These are phyloP conservation scores for Flammula alnicola DNA, from an alignment of 1,284 basidiomycete genomes.

Conservation along the genomic window DNA sequence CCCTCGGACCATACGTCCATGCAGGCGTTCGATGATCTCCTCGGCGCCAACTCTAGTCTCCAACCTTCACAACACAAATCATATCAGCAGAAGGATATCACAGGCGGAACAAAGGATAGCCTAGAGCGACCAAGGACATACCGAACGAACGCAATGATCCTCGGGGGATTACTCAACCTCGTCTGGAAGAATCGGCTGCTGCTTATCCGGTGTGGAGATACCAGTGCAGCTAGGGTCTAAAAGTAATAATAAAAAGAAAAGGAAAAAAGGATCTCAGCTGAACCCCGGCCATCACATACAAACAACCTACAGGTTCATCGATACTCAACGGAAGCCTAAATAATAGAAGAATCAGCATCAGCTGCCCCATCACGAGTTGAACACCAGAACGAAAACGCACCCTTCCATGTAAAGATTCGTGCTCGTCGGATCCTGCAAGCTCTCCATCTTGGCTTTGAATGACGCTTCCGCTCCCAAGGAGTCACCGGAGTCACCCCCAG, in stretches of 20 bases:
- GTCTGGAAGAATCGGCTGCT: conserved; percentile 78
- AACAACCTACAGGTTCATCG: conserved; percentile 45
- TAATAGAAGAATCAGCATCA: conserved; percentile 1
- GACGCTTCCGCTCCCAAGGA: conserved; percentile 42
- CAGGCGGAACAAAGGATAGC: no score
- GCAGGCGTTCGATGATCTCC: conserved; percentile 71
- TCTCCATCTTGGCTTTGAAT: conserved; percentile 77
- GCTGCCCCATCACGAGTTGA: background rate
- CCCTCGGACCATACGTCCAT: conserved; percentile 77
- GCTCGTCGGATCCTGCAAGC: conserved; percentile 59
- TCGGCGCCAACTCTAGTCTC: conserved; percentile 70
- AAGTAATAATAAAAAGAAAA: background rate
- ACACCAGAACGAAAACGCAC: conserved; percentile 34
- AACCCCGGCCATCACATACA: background rate
- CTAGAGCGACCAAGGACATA: conserved; percentile 33
- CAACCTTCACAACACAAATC: conserved; percentile 45
- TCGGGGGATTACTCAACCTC: conserved; percentile 69
- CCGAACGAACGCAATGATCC: conserved; percentile 79
- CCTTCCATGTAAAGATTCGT: conserved; percentile 81
- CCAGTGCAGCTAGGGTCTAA: conserved; percentile 61
- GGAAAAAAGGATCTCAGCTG: background rate
- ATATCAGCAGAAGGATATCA: conserved; percentile 4
- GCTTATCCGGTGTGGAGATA: conserved; percentile 67
- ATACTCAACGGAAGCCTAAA: conserved; percentile 63
- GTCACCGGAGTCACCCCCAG: conserved; percentile 11